A percentile compares a stretch with the other conserved stretches of the same genome.
These are phyloP conservation scores for Mortierella sp. DNA, from an alignment of 371 early-diverging fungal species.

Conservation along the genomic window DNA sequence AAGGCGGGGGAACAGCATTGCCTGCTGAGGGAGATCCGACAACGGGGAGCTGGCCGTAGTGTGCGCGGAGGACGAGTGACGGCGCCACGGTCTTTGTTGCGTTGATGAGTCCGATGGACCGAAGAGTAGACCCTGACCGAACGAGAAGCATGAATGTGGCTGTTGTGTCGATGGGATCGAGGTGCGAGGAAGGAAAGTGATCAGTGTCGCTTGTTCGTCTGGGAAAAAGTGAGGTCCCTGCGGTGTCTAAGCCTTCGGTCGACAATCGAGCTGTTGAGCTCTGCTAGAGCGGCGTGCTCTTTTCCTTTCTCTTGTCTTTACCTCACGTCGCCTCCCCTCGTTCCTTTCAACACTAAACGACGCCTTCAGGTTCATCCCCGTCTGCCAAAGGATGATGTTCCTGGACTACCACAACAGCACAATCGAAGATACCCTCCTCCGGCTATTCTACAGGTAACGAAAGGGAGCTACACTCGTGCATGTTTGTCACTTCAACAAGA, in stretches of 20 bases:
- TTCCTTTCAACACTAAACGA: background rate
- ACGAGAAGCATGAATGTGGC: conserved; percentile 24
- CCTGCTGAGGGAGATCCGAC: conserved; percentile 30
- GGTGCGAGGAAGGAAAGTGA: background rate
- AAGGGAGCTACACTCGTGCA: background rate
- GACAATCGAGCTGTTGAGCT: no score
- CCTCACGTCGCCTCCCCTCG: background rate
- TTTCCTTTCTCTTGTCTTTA: background rate
- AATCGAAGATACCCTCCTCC: background rate
- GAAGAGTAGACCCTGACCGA: conserved; percentile 18
- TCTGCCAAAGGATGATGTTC: background rate
- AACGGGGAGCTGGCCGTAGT: conserved; percentile 48
- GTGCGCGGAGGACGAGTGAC: conserved; percentile 21
- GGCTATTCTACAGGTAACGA: conserved; percentile 23
- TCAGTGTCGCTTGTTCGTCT: background rate
- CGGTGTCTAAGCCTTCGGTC: no score
- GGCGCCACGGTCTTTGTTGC: background rate
- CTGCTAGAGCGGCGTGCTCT: background rate
- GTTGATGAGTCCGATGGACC: conserved; percentile 20
- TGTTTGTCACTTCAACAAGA: background rate
- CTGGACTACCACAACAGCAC: background rate
- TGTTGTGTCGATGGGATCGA: background rate
- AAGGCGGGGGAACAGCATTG: conserved; percentile 25
- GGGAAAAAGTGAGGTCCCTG: no score
- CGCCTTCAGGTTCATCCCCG: no score